Evolutionary conservation across 2,329 filamentous ascomycete genomes (phyloP).

Genomic region (Phialophora macrospora): DNA sequence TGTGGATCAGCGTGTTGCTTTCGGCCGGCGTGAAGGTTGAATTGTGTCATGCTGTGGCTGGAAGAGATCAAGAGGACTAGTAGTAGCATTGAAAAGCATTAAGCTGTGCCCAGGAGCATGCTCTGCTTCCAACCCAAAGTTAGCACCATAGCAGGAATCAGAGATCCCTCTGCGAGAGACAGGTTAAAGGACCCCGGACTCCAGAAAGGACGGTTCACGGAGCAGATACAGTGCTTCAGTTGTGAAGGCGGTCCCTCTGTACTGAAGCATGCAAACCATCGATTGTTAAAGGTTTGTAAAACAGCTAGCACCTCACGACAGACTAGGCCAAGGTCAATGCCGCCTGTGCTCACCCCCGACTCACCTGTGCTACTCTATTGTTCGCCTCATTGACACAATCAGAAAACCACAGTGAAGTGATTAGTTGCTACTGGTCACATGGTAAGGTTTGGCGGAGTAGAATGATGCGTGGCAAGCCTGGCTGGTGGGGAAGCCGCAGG

Average conservation of each 20-base stretch:
- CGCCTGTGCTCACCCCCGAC: no score
- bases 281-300: neutral
- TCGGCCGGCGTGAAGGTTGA: slow-evolving; percentile 85
- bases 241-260: neutral
- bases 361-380: no score
- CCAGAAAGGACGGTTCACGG: neutral
- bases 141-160: no score
- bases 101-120: neutral
- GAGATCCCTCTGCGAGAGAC: no score
- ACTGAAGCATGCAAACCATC: neutral
- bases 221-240: neutral
- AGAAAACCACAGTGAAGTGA: no score
- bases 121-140: neutral
- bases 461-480: no score
- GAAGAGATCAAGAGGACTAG: slow-evolving; percentile 20
- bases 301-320: no score
- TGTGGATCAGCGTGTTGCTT: slow-evolving; percentile 95
- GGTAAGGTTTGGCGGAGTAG: no score
- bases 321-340: no score
- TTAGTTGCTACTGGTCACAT: no score
- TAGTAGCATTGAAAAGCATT: neutral
- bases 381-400: no score
- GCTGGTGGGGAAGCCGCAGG: no score
- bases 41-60: slow-evolving; percentile 70
- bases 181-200: neutral